Conservation (phyloP, 768 basidiomycete genomes). For the Filobasidium floriforme region DNA sequence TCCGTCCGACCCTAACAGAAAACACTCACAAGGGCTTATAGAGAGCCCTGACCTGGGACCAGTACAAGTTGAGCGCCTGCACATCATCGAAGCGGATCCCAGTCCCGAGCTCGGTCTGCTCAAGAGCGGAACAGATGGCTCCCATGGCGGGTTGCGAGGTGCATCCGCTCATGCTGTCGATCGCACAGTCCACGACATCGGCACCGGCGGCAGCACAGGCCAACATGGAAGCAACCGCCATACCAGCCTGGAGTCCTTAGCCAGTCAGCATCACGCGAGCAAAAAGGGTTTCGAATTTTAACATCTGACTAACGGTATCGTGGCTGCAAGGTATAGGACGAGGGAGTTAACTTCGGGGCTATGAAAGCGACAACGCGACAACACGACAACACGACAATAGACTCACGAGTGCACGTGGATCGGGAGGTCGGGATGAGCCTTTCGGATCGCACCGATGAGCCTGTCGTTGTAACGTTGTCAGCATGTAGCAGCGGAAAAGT, state of each 20-base stretch:
- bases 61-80: conserved; percentile 93
- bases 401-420: conserved; percentile 86
- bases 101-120: conserved; percentile 86
- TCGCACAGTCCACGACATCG: conserved; percentile 94
- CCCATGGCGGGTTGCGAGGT: conserved; percentile 99
- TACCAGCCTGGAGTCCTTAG: conserved; percentile 55
- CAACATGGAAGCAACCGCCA: conserved; percentile 94
- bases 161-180: conserved; percentile 97
- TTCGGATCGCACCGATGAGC: conserved; percentile 85
- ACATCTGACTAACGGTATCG: conserved; percentile 55
- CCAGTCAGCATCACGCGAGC: conserved; percentile 36
- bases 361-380: too few species aligned
- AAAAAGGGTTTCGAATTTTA: too few species aligned
- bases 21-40: conserved; percentile 98
- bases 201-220: conserved; percentile 94
- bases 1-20: conserved; percentile 56
- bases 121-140: conserved; percentile 85
- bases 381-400: too few species aligned
- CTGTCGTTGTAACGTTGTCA: conserved; percentile 45
- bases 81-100: conserved; percentile 96
- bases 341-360: too few species aligned
- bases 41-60: conserved; percentile 91
- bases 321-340: conserved; percentile 47
- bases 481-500: neutral
- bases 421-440: conserved; percentile 92